Percentiles rank a stretch among this genome's conserved stretches.
Evolutionary conservation across 208 protist genomes (phyloP).

Genomic region (Phytomonas sp.): DNA sequence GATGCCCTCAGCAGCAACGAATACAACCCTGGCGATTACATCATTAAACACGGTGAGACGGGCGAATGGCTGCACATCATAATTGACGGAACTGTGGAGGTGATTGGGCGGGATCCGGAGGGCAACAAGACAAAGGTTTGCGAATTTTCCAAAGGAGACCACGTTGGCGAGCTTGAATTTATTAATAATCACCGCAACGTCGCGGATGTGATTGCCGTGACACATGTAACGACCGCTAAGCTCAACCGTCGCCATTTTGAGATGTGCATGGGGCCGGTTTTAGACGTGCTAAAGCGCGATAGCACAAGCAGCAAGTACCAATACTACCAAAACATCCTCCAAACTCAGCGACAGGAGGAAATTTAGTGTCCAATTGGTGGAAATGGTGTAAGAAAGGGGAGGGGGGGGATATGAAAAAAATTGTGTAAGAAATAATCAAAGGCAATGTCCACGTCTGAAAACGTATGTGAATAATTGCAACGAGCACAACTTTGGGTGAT

Average conservation of each 20-base stretch:
- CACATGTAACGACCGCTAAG: constrained; percentile 77
- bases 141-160: constrained; percentile 74
- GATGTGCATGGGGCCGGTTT: constrained; percentile 88
- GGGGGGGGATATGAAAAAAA: constrained; percentile 2
- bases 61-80: constrained; percentile 91
- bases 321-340: constrained; percentile 87
- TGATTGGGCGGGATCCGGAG: constrained; percentile 69
- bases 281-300: constrained; percentile 83
- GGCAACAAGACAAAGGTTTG: constrained; percentile 70
- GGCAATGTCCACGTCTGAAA: neutral
- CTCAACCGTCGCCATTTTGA: constrained; percentile 89
- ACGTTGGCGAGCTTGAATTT: constrained; percentile 88
- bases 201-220: constrained; percentile 71
- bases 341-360: constrained; percentile 25
- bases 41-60: constrained; percentile 81
- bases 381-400: constrained; percentile 1
- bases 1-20: constrained; percentile 83
- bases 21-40: constrained; percentile 68
- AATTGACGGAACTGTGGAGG: constrained; percentile 76
- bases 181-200: constrained; percentile 84
- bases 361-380: neutral
- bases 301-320: constrained; percentile 72
- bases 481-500: neutral
- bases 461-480: neutral
- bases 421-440: constrained; percentile 12